Evolutionary conservation across 169 alveolate genomes (phyloP).

Genomic region (Plasmodium yoelii): DNA sequence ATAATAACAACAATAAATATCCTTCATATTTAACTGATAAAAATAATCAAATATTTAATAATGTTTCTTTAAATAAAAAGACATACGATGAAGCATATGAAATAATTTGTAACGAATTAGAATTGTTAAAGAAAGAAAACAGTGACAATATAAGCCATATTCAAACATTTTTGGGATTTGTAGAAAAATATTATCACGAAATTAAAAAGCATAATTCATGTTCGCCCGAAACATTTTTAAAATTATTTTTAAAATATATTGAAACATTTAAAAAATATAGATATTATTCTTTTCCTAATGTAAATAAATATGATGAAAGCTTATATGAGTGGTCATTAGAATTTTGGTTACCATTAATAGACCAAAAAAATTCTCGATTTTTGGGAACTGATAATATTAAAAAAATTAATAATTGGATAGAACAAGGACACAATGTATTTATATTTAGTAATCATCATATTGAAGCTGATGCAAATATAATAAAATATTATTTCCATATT

Average conservation of each 20-base stretch:
- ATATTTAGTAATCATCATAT: constrained; percentile 76
- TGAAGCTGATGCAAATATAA: constrained; percentile 78
- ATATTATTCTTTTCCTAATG: constrained; percentile 59
- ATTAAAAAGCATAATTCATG: constrained; percentile 67
- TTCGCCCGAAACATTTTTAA: constrained; percentile 47
- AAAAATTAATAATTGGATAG: constrained; percentile 54
- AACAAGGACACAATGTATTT: constrained; percentile 57
- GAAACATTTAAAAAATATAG: constrained; percentile 66
- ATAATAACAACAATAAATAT: not conserved
- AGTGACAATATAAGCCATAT: constrained; percentile 24
- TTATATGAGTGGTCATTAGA: constrained; percentile 73
- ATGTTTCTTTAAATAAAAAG: constrained; percentile 5
- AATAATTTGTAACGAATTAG: constrained; percentile 17
- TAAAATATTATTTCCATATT: constrained; percentile 52
- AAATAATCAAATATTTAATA: constrained; percentile 10
- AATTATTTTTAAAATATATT: constrained; percentile 23
- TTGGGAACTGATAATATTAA: constrained; percentile 45
- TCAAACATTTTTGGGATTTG: constrained; percentile 60
- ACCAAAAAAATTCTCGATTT: constrained; percentile 63
- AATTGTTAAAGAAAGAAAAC: constrained; percentile 45
- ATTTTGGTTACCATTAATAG: constrained; percentile 70
- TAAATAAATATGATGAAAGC: constrained; percentile 58
- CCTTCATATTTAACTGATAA: constrained; percentile 11
- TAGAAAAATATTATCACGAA: constrained; percentile 46
- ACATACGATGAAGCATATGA: constrained; percentile 50